Base-by-base conservation (phyloP, 257 asterid genomes). In the Solanum tacnaense region DNA sequence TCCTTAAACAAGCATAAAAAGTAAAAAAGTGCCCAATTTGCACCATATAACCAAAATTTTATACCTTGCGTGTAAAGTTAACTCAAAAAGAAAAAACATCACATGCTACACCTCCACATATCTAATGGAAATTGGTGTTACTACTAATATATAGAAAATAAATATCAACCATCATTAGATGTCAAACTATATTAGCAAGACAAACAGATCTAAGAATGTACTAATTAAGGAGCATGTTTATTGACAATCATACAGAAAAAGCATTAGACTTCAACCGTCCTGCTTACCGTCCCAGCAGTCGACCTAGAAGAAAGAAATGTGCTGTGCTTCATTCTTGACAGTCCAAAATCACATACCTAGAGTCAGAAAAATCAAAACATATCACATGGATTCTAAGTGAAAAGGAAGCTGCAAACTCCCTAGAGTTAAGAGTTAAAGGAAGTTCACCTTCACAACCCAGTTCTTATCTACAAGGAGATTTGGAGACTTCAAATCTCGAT, bases 301-400 rank as follows among this genome's bases (percentile, higher is more conserved):
- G 99, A 96, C 90, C 98, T 94, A 70, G 99, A 96, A 86, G 99
- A 96, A 90, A 96, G 98, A 93, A 93, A 96, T 60, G 99, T 96
- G 93, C 96, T 96, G 89, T 95, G 93, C 92, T 96, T 96, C 96
- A 95, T 92, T 92, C 97, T 92, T 88, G 99, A 96, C 86, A 96
- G 87, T 87, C 99, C 99, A 85, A 96, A 96, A 91, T 96, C 99
- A 46, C 98, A 95, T 52, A 96, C 99, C 99, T 94, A 92, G 87
- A 86, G 56, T 79, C 85, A 90, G 86, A 90, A 90, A 90, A 49
- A 87, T 68, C 35, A 35, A 74, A 62, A 85, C 21, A 46, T 39
- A 70, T 79, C 87, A 85, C 88, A 62, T 75, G 20, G 85, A 31
- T 29, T 49, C 12, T 49, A 18, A 82, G 44, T 49, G 44, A 31